Evolutionary conservation across 2,329 filamentous ascomycete genomes (phyloP).

Genomic region (Elsinoe australis): DNA sequence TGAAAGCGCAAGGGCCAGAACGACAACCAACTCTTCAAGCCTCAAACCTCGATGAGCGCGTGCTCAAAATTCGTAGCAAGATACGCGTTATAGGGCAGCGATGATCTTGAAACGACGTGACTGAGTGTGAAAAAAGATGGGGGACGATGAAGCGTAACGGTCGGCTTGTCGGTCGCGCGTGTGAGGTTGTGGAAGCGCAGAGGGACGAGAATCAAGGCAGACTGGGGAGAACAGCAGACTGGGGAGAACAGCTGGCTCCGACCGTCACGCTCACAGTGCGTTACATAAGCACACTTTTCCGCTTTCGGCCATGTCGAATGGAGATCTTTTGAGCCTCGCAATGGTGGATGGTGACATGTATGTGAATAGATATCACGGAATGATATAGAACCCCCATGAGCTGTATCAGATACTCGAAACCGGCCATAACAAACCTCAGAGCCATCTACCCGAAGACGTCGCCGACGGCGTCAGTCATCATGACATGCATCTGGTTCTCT

Average conservation of each 20-base stretch:
- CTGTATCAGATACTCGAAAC: too few relatives aligned
- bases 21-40: background rate
- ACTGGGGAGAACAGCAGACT: background rate
- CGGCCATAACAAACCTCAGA: too few relatives aligned
- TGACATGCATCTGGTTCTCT: too few relatives aligned
- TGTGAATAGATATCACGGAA: too few relatives aligned
- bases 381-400: too few relatives aligned
- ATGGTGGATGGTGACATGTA: too few relatives aligned
- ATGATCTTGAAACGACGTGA: conserved; percentile 15
- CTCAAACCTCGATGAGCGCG: conserved; percentile 8
- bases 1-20: conserved; percentile 15
- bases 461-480: too few relatives aligned
- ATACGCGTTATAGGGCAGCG: conserved; percentile 12
- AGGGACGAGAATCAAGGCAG: background rate
- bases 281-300: too few relatives aligned
- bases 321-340: too few relatives aligned
- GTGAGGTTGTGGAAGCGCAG: background rate
- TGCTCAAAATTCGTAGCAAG: conserved; percentile 5
- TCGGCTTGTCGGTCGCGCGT: background rate
- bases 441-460: too few relatives aligned
- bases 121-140: conserved; percentile 15
- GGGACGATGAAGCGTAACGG: conserved; percentile 15
- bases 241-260: background rate
- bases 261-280: too few relatives aligned
- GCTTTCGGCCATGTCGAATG: too few relatives aligned